Evolutionary conservation across 106 monocot genomes (phyloP), one percentile per base, ranked within the genome.

Genomic region (Platanthera guangdongensis): DNA sequence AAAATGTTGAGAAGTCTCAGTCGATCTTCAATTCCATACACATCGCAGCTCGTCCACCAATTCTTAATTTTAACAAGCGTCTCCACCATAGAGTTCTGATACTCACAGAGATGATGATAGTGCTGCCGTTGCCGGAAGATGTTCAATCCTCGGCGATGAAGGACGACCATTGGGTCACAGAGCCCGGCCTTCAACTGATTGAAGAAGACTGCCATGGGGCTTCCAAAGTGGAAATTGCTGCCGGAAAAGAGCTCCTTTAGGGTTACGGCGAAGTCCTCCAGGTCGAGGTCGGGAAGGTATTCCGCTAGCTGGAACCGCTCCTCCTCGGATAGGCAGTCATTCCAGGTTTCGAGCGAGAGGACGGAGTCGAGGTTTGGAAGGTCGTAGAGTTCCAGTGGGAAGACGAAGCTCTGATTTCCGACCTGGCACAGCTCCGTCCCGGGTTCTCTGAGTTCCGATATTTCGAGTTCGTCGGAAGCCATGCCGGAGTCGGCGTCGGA

Each of bases 51-150:
- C 62, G 83, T 57, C 91, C 89, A 93, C 3, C 74, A 76, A 76
- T 88, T 77, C 68, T 64, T 83, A 18, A 87, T 85, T 68, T 52
- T 57, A 8, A 81, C 30, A 75, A 99, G 83, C 69, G 72, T 76
- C 48, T 85, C 81, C 10, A 99, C 86, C 93, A 94, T 86, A 9
- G 80, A 80, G 71, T 92, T 88, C 47, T 99, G 97, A 76, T 99
- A 92, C 76, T 81, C 78, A 4, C 81, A 77, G 30, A 99, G 69
- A 39, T 18, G 57, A 68, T 92, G 88, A 63, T 94, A 90, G 76
- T 99, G 85, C 77, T 87, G 47, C 7, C 75, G 76, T 69, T 79
- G 86, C 78, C 87, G 81, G 13, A 92, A 81, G 21, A 63, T 86
- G 51, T 77, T 79, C 72, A 81, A 30, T 4, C 89, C 89, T 10